A percentile compares a stretch with the other conserved stretches of the same genome.
phyloP scores from a whole-genome alignment of 805 yeast genomes.

The Wickerhamomyces pijperi region DNA sequence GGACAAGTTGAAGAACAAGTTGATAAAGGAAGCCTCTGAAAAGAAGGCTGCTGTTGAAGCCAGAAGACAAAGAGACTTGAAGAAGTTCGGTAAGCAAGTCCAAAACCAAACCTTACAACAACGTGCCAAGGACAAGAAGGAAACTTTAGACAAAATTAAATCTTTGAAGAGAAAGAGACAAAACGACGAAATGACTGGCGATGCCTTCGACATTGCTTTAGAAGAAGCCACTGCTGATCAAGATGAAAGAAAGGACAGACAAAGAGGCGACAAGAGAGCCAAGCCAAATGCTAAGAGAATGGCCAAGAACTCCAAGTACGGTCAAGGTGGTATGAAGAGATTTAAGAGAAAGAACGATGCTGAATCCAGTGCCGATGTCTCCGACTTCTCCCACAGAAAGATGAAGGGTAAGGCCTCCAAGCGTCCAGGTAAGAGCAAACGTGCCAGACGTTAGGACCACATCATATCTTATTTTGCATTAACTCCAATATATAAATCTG shows the following conservation, averaged over 20 bases:
- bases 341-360: constrained; percentile 65
- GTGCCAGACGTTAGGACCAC: constrained; percentile 18
- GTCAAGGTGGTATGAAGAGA: constrained; percentile 71
- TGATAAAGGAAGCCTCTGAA: constrained; percentile 68
- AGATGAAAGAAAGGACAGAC: constrained; percentile 19
- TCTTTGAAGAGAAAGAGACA: constrained; percentile 83
- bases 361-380: constrained; percentile 55
- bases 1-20: constrained; percentile 80
- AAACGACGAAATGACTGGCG: constrained; percentile 57
- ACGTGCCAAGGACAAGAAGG: constrained; percentile 87
- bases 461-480: background rate
- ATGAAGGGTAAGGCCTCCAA: constrained; percentile 35
- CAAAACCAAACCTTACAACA: constrained; percentile 88
- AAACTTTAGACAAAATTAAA: constrained; percentile 81
- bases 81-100: constrained; percentile 96
- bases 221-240: constrained; percentile 64
- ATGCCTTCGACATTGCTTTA: constrained; percentile 81
- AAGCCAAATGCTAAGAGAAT: constrained; percentile 55
- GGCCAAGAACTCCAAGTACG: constrained; percentile 66
- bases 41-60: constrained; percentile 91
- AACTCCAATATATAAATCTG: background rate
- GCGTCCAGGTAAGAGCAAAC: constrained; percentile 49
- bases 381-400: constrained; percentile 41
- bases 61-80: constrained; percentile 84
- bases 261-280: constrained; percentile 31